These are phyloP conservation scores for Carex scoparia DNA, from an alignment of 176 grass and related monocot species.

Conservation along the genomic window DNA sequence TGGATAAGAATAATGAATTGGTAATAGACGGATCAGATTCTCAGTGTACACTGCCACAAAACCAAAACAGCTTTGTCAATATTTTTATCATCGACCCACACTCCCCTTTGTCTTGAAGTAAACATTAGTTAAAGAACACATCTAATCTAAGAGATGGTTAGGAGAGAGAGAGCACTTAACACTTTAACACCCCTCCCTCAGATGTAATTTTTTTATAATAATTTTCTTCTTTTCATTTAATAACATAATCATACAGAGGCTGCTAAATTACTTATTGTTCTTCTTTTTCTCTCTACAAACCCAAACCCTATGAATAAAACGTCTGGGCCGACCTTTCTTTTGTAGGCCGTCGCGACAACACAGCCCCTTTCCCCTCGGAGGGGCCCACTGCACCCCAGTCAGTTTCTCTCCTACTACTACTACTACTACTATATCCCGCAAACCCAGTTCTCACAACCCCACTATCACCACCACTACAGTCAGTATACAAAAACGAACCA, in stretches of 20 bases:
- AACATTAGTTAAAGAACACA: constrained; percentile 26
- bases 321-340: constrained; percentile 37
- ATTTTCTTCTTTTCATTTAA: constrained; percentile 35
- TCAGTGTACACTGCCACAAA: no score
- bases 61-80: no score
- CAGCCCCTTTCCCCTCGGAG: constrained; percentile 29
- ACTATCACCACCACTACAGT: constrained; percentile 39
- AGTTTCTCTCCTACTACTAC: constrained; percentile 32
- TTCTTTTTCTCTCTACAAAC: constrained; percentile 57
- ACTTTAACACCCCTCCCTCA: background rate
- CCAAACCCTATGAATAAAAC: constrained; percentile 57
- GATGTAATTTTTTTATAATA: constrained; percentile 5
- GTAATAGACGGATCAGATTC: no score
- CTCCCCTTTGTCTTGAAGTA: background rate
- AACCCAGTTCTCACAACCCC: constrained; percentile 27
- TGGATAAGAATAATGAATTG: no score
- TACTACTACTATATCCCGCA: constrained; percentile 28
- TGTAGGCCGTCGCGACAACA: constrained; percentile 28
- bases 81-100: no score
- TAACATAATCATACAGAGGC: constrained; percentile 33
- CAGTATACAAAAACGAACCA: constrained; percentile 36
- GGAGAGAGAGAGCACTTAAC: no score
- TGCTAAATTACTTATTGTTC: constrained; percentile 30
- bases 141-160: background rate
- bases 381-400: constrained; percentile 31